A percentile compares a stretch with the other conserved stretches of the same genome.
phyloP scores from a whole-genome alignment of 2,329 filamentous ascomycete genomes.

The Polytolypa hystricis region DNA sequence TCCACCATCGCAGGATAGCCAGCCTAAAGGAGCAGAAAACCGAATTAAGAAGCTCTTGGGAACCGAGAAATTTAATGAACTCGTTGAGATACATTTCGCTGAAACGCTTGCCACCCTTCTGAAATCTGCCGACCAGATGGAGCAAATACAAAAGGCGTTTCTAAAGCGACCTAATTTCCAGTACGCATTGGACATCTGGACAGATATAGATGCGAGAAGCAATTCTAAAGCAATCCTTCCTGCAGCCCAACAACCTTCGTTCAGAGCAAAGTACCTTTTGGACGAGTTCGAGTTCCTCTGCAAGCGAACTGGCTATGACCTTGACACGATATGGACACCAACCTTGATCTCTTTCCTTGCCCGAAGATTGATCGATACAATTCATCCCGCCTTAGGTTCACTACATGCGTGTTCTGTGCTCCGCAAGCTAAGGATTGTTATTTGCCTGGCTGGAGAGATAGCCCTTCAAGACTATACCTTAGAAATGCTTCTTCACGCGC shows the following conservation, averaged over 20 bases:
- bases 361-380: conserved; percentile 66
- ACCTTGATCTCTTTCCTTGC: conserved; percentile 62
- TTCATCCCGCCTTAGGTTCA: conserved; percentile 74
- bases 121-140: conserved; percentile 65
- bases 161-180: conserved; percentile 46
- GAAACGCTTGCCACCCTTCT: conserved; percentile 68
- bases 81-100: conserved; percentile 60
- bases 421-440: conserved; percentile 70
- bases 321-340: conserved; percentile 61
- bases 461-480: conserved; percentile 71
- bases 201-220: conserved; percentile 57
- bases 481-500: conserved; percentile 77
- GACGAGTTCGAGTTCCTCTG: conserved; percentile 71
- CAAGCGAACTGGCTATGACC: conserved; percentile 55
- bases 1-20: conserved; percentile 30
- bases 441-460: conserved; percentile 63
- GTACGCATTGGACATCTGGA: conserved; percentile 53
- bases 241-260: conserved; percentile 74
- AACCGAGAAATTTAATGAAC: conserved; percentile 49
- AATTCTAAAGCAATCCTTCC: conserved; percentile 57
- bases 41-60: conserved; percentile 60
- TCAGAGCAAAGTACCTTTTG: conserved; percentile 65
- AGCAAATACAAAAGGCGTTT: conserved; percentile 58
- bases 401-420: conserved; percentile 78
- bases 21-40: conserved; percentile 49